These are phyloP conservation scores for Blastomyces gilchristii DNA, from an alignment of 2,329 filamentous ascomycete genomes.

Conservation along the genomic window DNA sequence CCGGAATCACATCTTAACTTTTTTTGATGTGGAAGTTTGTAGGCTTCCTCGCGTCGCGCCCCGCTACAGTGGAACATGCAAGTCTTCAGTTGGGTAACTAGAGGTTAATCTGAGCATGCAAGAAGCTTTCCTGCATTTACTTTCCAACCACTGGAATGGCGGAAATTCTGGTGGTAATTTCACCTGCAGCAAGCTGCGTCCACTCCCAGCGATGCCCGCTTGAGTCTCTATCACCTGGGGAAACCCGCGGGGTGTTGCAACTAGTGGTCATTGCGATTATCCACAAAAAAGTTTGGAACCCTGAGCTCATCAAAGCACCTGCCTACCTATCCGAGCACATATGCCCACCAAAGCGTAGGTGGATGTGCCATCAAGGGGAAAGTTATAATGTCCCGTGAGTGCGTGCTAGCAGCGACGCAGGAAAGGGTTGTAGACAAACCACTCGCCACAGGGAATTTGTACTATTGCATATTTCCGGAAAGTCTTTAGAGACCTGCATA, in stretches of 20 bases:
- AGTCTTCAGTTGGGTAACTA: not conserved
- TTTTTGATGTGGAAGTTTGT: not conserved
- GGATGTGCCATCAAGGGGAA: not conserved
- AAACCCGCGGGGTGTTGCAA: not conserved
- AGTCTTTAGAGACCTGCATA: slow-evolving; percentile 2
- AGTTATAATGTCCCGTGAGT: not conserved
- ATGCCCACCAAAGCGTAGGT: not conserved
- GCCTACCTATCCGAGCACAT: not conserved
- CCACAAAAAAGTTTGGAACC: not conserved
- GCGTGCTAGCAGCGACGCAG: not conserved
- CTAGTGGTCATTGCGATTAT: slow-evolving; percentile 1
- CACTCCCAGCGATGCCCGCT: not conserved
- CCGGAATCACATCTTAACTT: not conserved
- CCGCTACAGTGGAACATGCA: slow-evolving; percentile 2
- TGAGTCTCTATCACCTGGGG: not conserved
- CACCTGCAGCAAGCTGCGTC: slow-evolving; percentile 4
- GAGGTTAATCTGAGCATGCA: slow-evolving; percentile 6
- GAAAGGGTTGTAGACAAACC: not conserved
- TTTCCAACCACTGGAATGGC: slow-evolving; percentile 5
- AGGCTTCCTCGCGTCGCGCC: not conserved
- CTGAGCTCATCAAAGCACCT: not conserved
- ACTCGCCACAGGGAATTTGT: not conserved
- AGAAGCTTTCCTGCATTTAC: not conserved
- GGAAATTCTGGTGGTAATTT: slow-evolving; percentile 1
- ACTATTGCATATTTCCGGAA: not conserved